Evolutionary conservation across 2,329 filamentous ascomycete genomes (phyloP).

Genomic region (Aspergillus sp.): DNA sequence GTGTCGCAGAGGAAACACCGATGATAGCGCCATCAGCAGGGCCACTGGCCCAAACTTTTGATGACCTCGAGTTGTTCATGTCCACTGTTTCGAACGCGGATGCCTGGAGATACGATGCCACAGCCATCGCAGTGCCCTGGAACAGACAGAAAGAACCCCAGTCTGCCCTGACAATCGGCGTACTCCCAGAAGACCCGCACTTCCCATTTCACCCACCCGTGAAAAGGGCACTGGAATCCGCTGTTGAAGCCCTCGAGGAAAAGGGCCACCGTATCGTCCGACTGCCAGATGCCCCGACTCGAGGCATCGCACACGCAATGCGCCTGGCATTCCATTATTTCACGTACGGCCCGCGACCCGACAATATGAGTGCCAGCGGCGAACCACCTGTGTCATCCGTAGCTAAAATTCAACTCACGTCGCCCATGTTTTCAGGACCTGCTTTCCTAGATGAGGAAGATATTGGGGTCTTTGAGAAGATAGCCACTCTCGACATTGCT

Average conservation of each 20-base stretch:
- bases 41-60: background rate
- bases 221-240: background rate
- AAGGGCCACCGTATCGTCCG: background rate
- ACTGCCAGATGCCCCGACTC: background rate
- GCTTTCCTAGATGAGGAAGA: background rate
- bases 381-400: background rate
- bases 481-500: background rate
- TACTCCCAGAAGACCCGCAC: conserved; percentile 1
- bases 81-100: background rate
- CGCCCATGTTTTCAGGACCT: conserved; percentile 2
- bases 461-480: background rate
- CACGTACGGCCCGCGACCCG: background rate
- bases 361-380: background rate
- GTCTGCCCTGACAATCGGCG: background rate
- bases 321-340: conserved; percentile 1
- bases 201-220: conserved; percentile 4
- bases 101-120: background rate
- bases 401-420: background rate
- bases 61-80: conserved; percentile 6
- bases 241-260: background rate
- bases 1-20: background rate
- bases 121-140: background rate
- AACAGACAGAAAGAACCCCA: background rate
- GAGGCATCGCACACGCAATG: background rate
- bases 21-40: background rate